A percentile compares a stretch with the other conserved stretches of the same genome.
phyloP scores from a whole-genome alignment of 345 rosid species.

The Rhizophora apiculata region DNA sequence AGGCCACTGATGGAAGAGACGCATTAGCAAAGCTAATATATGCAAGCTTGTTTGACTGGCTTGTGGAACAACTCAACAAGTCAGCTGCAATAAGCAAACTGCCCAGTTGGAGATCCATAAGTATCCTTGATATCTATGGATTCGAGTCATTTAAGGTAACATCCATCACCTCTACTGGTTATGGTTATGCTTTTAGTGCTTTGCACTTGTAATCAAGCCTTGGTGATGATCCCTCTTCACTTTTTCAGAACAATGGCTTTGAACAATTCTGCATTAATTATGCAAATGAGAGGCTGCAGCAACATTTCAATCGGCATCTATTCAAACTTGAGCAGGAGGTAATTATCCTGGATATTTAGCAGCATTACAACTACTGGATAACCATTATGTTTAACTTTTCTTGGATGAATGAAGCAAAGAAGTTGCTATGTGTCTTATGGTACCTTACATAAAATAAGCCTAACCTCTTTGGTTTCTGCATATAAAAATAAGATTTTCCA shows the following conservation, averaged over 20 bases:
- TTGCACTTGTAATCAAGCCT: slow-evolving; percentile 7
- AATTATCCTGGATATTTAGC: slow-evolving; percentile 20
- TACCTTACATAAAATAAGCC: background rate
- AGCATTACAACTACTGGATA: background rate
- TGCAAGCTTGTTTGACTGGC: slow-evolving; percentile 83
- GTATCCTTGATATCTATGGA: slow-evolving; percentile 90
- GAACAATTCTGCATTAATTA: slow-evolving; percentile 97
- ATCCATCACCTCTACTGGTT: slow-evolving; percentile 7
- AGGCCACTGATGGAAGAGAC: slow-evolving; percentile 87
- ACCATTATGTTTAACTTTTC: background rate
- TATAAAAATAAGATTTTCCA: background rate
- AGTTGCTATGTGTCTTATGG: background rate
- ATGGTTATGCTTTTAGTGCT: slow-evolving; percentile 8
- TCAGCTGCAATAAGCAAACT: slow-evolving; percentile 56
- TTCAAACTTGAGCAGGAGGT: slow-evolving; percentile 95
- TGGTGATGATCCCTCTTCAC: slow-evolving; percentile 21
- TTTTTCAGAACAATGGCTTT: slow-evolving; percentile 83
- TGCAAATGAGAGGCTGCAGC: slow-evolving; percentile 97
- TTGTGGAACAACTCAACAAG: slow-evolving; percentile 76
- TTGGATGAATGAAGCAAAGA: background rate
- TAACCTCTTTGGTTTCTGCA: background rate
- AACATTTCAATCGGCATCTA: slow-evolving; percentile 89
- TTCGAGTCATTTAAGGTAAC: slow-evolving; percentile 88
- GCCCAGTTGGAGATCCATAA: slow-evolving; percentile 63
- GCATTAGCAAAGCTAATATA: slow-evolving; percentile 86